Base-by-base conservation (phyloP, 2,329 filamentous ascomycete species). In the Trichoderma atrobrunneum region DNA sequence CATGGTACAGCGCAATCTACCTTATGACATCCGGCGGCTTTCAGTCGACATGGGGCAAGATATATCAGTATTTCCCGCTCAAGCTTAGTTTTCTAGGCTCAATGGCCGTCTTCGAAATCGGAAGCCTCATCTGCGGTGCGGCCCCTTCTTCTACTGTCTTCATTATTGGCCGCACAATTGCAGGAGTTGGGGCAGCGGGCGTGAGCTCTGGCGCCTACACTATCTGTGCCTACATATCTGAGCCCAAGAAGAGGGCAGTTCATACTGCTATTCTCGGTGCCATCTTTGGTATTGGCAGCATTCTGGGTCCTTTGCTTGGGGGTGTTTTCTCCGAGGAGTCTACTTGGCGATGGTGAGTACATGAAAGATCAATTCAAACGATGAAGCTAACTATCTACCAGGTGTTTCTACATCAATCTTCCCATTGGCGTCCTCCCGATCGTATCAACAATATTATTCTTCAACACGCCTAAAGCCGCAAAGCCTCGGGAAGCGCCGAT, bases 1-100 rank as follows among this genome's bases (percentile, higher is more conserved):
- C 84, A 11, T 89, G 87, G 87, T 89, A 89, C 74, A 85, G 85
- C 5, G 81, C 84, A 14, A 84, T 84, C 26, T 87, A 82, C 73
- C 84, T 86, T 71, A 77, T 85, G 66, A 83, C 82, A 6, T 74
- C 82, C 14, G 83, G 79, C 1, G 79, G 77, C 56, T 80, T 82
- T 74, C 81, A 84, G 74, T 78, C 80, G 3, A 76, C 78, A 48
- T 84, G 79, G 77, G 82, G 83, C 34, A 85, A 85, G 30, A 78
- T 78, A 0, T 84, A 81, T 74, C 83, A 81, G 60, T 85, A 85
- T 75, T 88, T 87, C 73, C 78, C 82, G 21, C 79, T 87, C 73
- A 82, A 82, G 59, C 81, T 81, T 54, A 80, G 80, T 3, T 88
- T 84, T 74, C 78, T 87, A 2, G 48, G 74, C 3, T 76, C 79